Conservation (phyloP, 306 rosid genomes). For the Cicer chorassanicum region DNA sequence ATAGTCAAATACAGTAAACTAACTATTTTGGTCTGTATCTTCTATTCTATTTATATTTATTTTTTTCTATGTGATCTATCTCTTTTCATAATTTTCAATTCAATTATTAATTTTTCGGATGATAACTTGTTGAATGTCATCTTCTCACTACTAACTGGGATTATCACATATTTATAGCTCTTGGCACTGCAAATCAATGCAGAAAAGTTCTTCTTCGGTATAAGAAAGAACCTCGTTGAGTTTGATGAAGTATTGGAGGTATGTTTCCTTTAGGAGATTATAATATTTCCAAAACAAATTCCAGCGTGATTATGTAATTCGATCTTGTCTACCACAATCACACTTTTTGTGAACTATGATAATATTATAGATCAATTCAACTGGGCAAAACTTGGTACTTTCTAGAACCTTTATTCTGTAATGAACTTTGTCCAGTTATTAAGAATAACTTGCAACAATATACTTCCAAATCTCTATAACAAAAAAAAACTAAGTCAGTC, state of each 20-base stretch:
- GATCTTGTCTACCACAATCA: slow-evolving; percentile 20
- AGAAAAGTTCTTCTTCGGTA: slow-evolving; percentile 85
- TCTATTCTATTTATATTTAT: slow-evolving; percentile 7
- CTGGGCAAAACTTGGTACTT: slow-evolving; percentile 14
- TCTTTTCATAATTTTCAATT: slow-evolving; percentile 41
- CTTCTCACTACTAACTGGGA: slow-evolving; percentile 46
- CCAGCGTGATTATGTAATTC: slow-evolving; percentile 16
- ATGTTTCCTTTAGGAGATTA: slow-evolving; percentile 39
- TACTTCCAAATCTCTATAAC: slow-evolving; percentile 2
- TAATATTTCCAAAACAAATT: slow-evolving; percentile 21
- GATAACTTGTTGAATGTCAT: slow-evolving; percentile 36
- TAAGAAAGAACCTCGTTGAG: slow-evolving; percentile 91
- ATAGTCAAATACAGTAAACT: slow-evolving; percentile 24
- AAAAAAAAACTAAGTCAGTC: not conserved
- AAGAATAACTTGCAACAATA: not conserved
- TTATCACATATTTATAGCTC: slow-evolving; percentile 56
- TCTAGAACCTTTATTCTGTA: not conserved
- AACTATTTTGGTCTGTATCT: slow-evolving; percentile 37
- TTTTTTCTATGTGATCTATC: not conserved
- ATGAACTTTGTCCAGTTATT: slow-evolving; percentile 22
- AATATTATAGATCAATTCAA: slow-evolving; percentile 37
- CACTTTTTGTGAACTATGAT: slow-evolving; percentile 27
- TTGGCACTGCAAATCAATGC: slow-evolving; percentile 91
- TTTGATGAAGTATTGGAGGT: slow-evolving; percentile 99
- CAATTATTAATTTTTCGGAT: slow-evolving; percentile 23